Evolutionary conservation across 1,139 yeast genomes (phyloP), one percentile per base, ranked within the genome.

Genomic region (Yarrowia galli): DNA sequence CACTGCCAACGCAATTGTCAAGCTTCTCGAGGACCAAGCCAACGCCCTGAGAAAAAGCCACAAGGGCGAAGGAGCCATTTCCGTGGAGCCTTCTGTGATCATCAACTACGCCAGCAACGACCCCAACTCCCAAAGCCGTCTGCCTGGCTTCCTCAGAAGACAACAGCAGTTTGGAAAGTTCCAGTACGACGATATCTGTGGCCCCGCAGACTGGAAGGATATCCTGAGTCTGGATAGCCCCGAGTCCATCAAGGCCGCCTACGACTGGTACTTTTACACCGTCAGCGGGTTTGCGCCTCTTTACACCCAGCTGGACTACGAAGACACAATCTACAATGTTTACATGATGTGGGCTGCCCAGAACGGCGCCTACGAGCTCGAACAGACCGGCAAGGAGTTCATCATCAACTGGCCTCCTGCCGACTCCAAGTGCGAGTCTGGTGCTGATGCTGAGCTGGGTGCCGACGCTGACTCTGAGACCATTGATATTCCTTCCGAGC

Each of bases 331-430:
- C 18, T 45, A 45, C 32, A 16, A 45, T 15, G 49, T 45, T 6
- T 45, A 45, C 49, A 45, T 45, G 49, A 45, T 45, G 49, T 45
- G 49, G 49, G 32, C 32, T 22, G 49, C 49, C 32, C 49, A 45
- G 49, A 45, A 15, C 6, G 49, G 49, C 18, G 49, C 49, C 18
- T 3, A 45, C 49, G 49, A 45, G 49, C n/a, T 16, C 12, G 49
- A 45, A 32, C 49, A 45, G 32, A 45, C 49, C n/a, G 49, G 49
- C n/a, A 8, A n/a, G 6, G 28, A 45, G 32, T 16, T 45, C 18
- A 45, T 45, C 8, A 9, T 16, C 49, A 22, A 45, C 32, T 45
- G 49, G 49, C 49, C 49, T 7, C 49, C 49, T 28, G 32, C 32
- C 32, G 32, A 5, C 8, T 28, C 32, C 32, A 28, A 28, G 32